Conservation (phyloP, 805 yeast species). For the Wickerhamiella sergipiensis region DNA sequence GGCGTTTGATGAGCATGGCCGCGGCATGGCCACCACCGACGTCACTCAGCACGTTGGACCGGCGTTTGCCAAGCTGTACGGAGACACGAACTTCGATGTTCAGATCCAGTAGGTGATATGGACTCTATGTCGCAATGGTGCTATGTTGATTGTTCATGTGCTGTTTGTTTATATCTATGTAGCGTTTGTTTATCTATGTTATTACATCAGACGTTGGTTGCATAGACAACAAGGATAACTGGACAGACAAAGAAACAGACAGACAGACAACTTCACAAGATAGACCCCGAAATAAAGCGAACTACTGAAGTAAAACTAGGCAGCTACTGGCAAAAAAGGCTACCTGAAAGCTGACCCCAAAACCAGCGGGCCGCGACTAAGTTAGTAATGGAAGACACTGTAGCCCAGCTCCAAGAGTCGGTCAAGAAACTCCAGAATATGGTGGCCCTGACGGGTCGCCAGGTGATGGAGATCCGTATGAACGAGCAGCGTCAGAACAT, state of each 20-base stretch:
- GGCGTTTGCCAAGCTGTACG: slow-evolving; percentile 40
- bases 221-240: too few species aligned
- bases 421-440: slow-evolving; percentile 53
- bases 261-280: too few species aligned
- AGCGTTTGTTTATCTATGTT: too few species aligned
- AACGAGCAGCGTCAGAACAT: slow-evolving; percentile 30
- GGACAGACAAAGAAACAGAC: too few species aligned
- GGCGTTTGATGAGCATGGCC: slow-evolving; percentile 52
- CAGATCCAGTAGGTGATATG: background rate
- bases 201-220: too few species aligned
- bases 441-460: slow-evolving; percentile 68
- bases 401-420: slow-evolving; percentile 26
- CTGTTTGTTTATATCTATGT: too few species aligned
- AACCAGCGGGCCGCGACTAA: background rate
- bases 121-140: too few species aligned
- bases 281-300: too few species aligned
- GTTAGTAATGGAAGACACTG: slow-evolving; percentile 8
- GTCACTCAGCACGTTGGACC: slow-evolving; percentile 54
- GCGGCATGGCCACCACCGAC: slow-evolving; percentile 80
- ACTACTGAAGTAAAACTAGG: too few species aligned
- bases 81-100: background rate
- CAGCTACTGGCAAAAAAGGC: too few species aligned
- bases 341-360: too few species aligned
- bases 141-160: too few species aligned
- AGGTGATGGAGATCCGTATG: slow-evolving; percentile 57